These are phyloP conservation scores for Buxus sempervirens DNA, from an alignment of 164 flowering plant species.

Conservation along the genomic window DNA sequence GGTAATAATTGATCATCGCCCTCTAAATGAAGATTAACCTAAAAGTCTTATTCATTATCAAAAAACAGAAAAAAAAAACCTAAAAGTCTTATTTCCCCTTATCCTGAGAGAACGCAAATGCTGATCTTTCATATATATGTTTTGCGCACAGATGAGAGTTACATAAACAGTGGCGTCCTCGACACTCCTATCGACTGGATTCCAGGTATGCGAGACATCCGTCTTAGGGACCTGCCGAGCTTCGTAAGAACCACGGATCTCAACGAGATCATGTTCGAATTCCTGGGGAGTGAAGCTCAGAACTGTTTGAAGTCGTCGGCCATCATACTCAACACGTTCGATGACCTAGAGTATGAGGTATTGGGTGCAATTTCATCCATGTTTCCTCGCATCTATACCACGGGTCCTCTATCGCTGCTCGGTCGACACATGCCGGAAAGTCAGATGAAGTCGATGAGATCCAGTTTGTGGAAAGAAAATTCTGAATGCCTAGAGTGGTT, in stretches of 20 bases:
- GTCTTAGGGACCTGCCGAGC: constrained; percentile 26
- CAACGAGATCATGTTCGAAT: constrained; percentile 23
- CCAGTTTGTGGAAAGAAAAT: constrained; percentile 31
- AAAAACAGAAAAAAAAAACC: too few relatives aligned
- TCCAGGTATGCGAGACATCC: constrained; percentile 27
- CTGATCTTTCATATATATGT: too few relatives aligned
- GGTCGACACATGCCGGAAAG: neutral
- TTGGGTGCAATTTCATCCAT: constrained; percentile 12
- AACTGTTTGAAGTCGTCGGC: constrained; percentile 13
- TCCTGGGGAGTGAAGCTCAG: constrained; percentile 21
- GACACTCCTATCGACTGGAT: constrained; percentile 26
- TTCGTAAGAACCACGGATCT: constrained; percentile 28
- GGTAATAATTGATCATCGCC: constrained; percentile 24
- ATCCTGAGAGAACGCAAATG: too few relatives aligned
- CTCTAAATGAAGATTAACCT: too few relatives aligned
- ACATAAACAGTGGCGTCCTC: constrained; percentile 22
- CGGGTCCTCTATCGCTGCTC: constrained; percentile 24
- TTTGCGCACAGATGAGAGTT: constrained; percentile 21
- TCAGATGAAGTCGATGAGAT: constrained; percentile 7
- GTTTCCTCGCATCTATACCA: constrained; percentile 18
- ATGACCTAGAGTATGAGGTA: constrained; percentile 19
- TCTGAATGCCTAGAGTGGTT: constrained; percentile 22
- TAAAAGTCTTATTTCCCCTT: too few relatives aligned
- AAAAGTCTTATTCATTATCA: too few relatives aligned
- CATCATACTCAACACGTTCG: constrained; percentile 27